Base-by-base conservation (phyloP, 441 rosid genomes). In the Codiaeum variegatum region DNA sequence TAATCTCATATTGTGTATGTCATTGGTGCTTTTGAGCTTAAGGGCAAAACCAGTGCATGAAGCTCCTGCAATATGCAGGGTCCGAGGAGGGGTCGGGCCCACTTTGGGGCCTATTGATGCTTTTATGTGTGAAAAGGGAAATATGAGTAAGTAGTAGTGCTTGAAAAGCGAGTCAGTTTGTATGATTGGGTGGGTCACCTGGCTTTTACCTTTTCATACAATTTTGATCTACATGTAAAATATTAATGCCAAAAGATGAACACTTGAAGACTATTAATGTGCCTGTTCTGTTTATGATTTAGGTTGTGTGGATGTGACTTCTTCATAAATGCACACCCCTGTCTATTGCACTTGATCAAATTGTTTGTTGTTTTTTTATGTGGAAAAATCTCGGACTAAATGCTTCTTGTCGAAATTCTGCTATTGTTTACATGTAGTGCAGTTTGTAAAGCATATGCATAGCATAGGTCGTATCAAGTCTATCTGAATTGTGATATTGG, bases 401-500 rank as follows among this genome's bases (percentile, higher is more conserved):
- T 13, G 15, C 11, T n/a, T 55, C 24, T 16, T 15, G 32, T 49
- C 51, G 69, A 36, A 63, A 32, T 16, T 51, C 64, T 23, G 49
- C 47, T 7, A 11, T 18, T 7, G 19, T 19, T 47, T 15, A 5
- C 24, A 24, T 18, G 3, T 7, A 34, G 19, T 16, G 4, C n/a
- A 34, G 8, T 65, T 49, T 58, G 36, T n/a, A 15, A 24, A 72
- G 16, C 40, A n/a, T 7, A 34, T 64, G 67, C 44, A 21, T 13
- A n/a, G 68, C 60, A 21, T 13, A n/a, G 68, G 55, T 49, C 63
- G 67, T 78, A 40, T 63, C 29, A 1, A 34, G 62, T 72, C 24
- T 70, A 34, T 64, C 44, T 69, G 62, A 44, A n/a, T 51, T 34
- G 15, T 77, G 63, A 76, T 74, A 26, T 70, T 36, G 72, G 51